These are phyloP conservation scores for Paraphaeosphaeria sporulosa DNA, from an alignment of 2,329 filamentous ascomycete species.

Conservation along the genomic window DNA sequence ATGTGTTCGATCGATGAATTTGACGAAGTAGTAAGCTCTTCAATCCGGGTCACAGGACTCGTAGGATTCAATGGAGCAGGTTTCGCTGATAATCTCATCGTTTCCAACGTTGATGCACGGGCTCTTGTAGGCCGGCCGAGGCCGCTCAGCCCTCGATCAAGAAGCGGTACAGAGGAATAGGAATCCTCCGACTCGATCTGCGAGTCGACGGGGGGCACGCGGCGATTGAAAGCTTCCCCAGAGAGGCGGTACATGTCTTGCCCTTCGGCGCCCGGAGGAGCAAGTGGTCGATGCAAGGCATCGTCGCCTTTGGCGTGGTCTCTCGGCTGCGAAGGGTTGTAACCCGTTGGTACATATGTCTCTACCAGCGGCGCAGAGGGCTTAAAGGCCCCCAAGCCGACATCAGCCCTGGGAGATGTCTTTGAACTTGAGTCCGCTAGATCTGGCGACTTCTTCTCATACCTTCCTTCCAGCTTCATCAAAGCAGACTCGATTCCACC, in stretches of 20 bases:
- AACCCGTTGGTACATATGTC: slow-evolving; percentile 28
- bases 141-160: slow-evolving; percentile 68
- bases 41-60: slow-evolving; percentile 20
- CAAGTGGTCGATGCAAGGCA: slow-evolving; percentile 36
- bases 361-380: slow-evolving; percentile 29
- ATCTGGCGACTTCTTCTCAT: slow-evolving; percentile 59
- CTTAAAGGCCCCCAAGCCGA: slow-evolving; percentile 33
- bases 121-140: slow-evolving; percentile 26
- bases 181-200: slow-evolving; percentile 73
- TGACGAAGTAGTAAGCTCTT: slow-evolving; percentile 44
- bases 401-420: slow-evolving; percentile 27
- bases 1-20: slow-evolving; percentile 61
- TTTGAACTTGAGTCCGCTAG: slow-evolving; percentile 13
- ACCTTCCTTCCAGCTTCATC: slow-evolving; percentile 89
- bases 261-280: slow-evolving; percentile 35
- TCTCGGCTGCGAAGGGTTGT: slow-evolving; percentile 20
- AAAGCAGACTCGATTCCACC: slow-evolving; percentile 93
- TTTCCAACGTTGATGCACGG: slow-evolving; percentile 48
- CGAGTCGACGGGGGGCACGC: slow-evolving; percentile 36
- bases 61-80: slow-evolving; percentile 42
- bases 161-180: slow-evolving; percentile 77
- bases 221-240: slow-evolving; percentile 38
- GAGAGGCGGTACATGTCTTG: slow-evolving; percentile 43
- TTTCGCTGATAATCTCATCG: slow-evolving; percentile 56
- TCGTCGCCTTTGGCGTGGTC: slow-evolving; percentile 32